phyloP scores from a whole-genome alignment of 495 filamentous ascomycete species.

The Penicillium argentinense region DNA sequence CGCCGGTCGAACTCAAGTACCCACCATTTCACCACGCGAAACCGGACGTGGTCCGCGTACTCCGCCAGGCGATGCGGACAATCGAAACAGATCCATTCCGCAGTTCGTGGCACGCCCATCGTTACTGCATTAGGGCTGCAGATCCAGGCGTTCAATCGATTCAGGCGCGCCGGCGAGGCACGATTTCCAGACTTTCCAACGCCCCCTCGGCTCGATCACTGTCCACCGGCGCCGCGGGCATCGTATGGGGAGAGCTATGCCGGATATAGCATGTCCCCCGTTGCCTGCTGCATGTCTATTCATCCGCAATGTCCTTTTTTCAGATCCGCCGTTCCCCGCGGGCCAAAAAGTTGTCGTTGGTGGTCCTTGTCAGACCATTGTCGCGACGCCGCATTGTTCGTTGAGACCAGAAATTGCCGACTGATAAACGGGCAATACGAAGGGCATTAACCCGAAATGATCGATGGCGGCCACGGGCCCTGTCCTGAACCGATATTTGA shows the following conservation, averaged over 20 bases:
- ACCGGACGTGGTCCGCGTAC: background rate
- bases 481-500: background rate
- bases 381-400: no score
- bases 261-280: background rate
- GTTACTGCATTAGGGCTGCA: background rate
- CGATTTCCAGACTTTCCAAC: background rate
- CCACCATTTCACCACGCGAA: background rate
- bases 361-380: no score
- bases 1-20: background rate
- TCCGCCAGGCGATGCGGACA: background rate
- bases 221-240: no score
- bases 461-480: background rate
- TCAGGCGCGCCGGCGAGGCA: background rate
- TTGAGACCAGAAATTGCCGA: no score
- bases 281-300: background rate
- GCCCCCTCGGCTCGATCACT: background rate
- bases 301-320: no score
- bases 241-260: background rate
- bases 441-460: background rate
- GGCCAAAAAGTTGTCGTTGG: no score
- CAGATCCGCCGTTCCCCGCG: no score
- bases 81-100: background rate
- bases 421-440: no score
- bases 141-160: background rate
- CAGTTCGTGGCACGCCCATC: background rate